Base-by-base conservation (phyloP, 1,139 yeast species). In the Hansenula sp. region DNA sequence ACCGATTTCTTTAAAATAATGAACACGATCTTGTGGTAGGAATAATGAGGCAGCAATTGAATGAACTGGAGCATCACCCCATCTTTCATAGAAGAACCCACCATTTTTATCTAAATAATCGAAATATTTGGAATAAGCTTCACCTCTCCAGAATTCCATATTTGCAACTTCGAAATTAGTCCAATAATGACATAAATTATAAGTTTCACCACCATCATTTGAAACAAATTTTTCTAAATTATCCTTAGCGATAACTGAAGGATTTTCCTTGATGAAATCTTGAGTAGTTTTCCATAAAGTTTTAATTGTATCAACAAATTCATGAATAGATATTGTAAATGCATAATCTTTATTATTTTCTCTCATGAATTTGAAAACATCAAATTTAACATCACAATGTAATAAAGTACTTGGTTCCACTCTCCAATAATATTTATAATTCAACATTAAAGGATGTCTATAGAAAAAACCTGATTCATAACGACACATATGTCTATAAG, bases 1-100 rank as follows among this genome's bases (percentile, higher is more conserved):
- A 3, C 96, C 96, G 30, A 89, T 77, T 55, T 87, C 89, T 45
- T 78, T 85, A 61, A 89, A 89, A 70, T 77, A 87, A 62, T 88
- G 95, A 41, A 89, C 69, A 58, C 84, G 76, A 47, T 74, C 74
- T 54, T 74, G 77, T 48, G 83, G 77, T 51, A 87, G 65, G 61
- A 89, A 75, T 46, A 85, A 70, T 0, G 95, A 72, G 1, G 89
- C 94, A 2, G 93, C 91, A 51, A 89, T 77, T 3, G 96, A 82
- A 66, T 89, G 96, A 21, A 89, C 79, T 6, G 96, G 96, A 0
- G 96, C 96, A 65, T 90, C 96, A 29, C 96, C 96, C 97, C 97
- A 90, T 61, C 96, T 74, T 63, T 90, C 96, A 63, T 90, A 90
- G 68, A 86, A 90, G 68, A 90, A 90, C 4, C 95, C 95, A 33